Evolutionary conservation across 208 protist species (phyloP).

Genomic region (Leishmania tarentolae): DNA sequence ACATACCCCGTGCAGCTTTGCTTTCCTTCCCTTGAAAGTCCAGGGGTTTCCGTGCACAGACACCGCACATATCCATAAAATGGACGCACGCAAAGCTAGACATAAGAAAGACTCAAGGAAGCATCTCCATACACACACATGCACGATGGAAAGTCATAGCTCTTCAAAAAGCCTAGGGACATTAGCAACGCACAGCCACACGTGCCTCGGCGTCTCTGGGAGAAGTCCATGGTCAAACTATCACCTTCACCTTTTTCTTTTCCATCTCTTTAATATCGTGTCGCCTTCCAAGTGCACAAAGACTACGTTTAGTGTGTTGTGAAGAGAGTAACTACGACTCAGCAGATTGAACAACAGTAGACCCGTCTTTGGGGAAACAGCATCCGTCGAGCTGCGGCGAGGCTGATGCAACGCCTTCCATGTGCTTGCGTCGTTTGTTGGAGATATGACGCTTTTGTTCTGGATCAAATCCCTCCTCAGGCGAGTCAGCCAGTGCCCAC

Average conservation of each 20-base stretch:
- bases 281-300: neutral
- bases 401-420: slow-evolving; percentile 14
- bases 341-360: slow-evolving; percentile 8
- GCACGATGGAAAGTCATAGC: neutral
- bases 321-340: neutral
- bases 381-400: neutral
- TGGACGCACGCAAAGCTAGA: neutral
- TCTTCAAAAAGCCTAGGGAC: no score
- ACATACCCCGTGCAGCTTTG: neutral
- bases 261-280: neutral
- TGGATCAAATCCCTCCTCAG: slow-evolving; percentile 89
- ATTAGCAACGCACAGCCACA: neutral
- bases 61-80: neutral
- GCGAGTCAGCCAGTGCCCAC: slow-evolving; percentile 71
- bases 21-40: neutral
- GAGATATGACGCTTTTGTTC: slow-evolving; percentile 70
- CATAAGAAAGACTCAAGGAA: neutral
- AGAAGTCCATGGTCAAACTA: neutral
- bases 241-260: neutral
- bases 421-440: slow-evolving; percentile 37
- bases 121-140: neutral
- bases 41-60: neutral
- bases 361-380: neutral
- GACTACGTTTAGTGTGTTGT: neutral
- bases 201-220: neutral